These are phyloP conservation scores for Tieghemostelium lacteum DNA, from an alignment of 78 protist genomes.

Conservation along the genomic window DNA sequence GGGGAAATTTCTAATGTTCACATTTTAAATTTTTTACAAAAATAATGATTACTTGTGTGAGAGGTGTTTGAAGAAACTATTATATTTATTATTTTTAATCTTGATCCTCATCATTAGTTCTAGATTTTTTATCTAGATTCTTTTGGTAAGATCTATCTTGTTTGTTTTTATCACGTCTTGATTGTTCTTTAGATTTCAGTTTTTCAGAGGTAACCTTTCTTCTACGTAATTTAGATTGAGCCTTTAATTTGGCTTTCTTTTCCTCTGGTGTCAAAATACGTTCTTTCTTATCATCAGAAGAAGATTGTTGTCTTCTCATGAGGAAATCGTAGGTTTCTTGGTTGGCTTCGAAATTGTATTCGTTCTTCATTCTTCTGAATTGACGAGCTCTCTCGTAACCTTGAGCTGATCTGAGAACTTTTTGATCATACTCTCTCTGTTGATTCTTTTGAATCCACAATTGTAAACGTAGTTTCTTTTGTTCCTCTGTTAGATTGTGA, in stretches of 20 bases:
- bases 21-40: too few species aligned
- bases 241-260: slow-evolving; percentile 13
- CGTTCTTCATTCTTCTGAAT: slow-evolving; percentile 7
- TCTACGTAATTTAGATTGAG: neutral
- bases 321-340: slow-evolving; percentile 31
- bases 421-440: slow-evolving; percentile 59
- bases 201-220: neutral
- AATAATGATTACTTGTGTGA: too few species aligned
- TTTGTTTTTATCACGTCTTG: neutral
- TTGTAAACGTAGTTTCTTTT: neutral
- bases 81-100: too few species aligned
- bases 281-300: neutral
- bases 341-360: neutral
- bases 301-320: neutral
- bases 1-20: too few species aligned
- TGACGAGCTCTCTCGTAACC: neutral
- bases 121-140: neutral
- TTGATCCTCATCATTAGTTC: too few species aligned
- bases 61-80: too few species aligned
- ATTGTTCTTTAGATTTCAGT: neutral
- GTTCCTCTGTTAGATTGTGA: too few species aligned
- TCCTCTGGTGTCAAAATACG: neutral
- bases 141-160: neutral
- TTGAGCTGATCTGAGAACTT: slow-evolving; percentile 21
- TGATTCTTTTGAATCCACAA: slow-evolving; percentile 4